phyloP scores from a whole-genome alignment of 2,329 filamentous ascomycete genomes.

The Penicillium fuscoglaucum region DNA sequence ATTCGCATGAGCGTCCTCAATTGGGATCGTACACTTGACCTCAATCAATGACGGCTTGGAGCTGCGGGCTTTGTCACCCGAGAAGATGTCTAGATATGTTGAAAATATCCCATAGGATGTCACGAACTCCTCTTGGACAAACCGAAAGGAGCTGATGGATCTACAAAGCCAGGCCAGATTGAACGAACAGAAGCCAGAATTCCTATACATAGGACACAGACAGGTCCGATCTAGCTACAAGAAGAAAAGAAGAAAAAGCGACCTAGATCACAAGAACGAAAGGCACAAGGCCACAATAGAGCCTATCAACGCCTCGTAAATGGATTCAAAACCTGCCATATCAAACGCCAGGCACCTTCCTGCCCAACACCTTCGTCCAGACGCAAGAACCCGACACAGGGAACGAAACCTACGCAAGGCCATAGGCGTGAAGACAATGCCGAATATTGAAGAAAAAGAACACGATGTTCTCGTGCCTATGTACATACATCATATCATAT shows the following conservation, averaged over 20 bases:
- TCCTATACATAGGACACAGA: constrained; percentile 11
- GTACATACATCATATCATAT: constrained; percentile 42
- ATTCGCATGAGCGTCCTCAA: neutral
- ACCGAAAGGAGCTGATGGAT: neutral
- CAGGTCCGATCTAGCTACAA: constrained; percentile 10
- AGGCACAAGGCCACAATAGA: constrained; percentile 10
- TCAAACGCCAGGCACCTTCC: constrained; percentile 34
- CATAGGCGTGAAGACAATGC: constrained; percentile 27
- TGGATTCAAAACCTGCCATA: constrained; percentile 32
- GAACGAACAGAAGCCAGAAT: constrained; percentile 1
- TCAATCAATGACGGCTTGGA: neutral
- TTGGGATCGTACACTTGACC: neutral
- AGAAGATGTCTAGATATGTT: neutral
- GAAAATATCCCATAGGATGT: neutral
- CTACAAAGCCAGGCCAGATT: neutral
- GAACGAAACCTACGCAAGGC: constrained; percentile 27
- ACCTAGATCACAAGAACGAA: constrained; percentile 15
- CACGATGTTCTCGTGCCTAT: constrained; percentile 34
- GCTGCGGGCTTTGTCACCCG: neutral
- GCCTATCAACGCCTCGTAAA: constrained; percentile 23
- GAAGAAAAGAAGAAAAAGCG: constrained; percentile 6
- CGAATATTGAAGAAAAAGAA: constrained; percentile 28
- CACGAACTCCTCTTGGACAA: neutral
- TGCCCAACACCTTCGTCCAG: constrained; percentile 30
- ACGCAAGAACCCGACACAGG: constrained; percentile 21